A percentile compares a stretch with the other conserved stretches of the same genome.
Evolutionary conservation across 129 eudicot species (phyloP).

Genomic region (Solidago caesia): DNA sequence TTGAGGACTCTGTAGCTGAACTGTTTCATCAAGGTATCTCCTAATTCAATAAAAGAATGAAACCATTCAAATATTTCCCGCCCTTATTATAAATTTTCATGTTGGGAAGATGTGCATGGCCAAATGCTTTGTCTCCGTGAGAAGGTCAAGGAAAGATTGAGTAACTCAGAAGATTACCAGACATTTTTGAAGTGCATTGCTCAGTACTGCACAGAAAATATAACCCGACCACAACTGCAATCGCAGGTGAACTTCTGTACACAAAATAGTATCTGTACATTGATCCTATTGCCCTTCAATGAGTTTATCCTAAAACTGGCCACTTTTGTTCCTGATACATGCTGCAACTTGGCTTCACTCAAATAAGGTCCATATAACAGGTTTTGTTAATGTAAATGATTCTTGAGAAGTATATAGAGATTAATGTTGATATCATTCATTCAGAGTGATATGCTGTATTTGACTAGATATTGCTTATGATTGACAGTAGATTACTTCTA

Average conservation of each 20-base stretch:
- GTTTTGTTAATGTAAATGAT: not conserved
- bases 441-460: constrained; percentile 20
- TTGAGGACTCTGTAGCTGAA: constrained; percentile 61
- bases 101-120: constrained; percentile 54
- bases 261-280: not conserved
- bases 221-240: constrained; percentile 58
- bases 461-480: constrained; percentile 10
- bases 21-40: constrained; percentile 52
- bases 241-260: constrained; percentile 42
- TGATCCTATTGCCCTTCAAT: not conserved
- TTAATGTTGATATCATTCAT: constrained; percentile 11
- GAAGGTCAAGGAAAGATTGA: constrained; percentile 72
- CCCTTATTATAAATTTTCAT: constrained; percentile 19
- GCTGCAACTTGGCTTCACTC: not conserved
- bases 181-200: constrained; percentile 66
- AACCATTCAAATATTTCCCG: not conserved
- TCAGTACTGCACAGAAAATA: constrained; percentile 50
- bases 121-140: constrained; percentile 65
- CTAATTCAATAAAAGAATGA: not conserved
- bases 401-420: not conserved
- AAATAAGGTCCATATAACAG: not conserved
- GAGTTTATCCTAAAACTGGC: constrained; percentile 11
- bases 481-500: not conserved
- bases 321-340: constrained; percentile 12
- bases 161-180: constrained; percentile 53